Base-by-base conservation (phyloP, 352 stramenopile species). In the Globisporangium uncinulatum region DNA sequence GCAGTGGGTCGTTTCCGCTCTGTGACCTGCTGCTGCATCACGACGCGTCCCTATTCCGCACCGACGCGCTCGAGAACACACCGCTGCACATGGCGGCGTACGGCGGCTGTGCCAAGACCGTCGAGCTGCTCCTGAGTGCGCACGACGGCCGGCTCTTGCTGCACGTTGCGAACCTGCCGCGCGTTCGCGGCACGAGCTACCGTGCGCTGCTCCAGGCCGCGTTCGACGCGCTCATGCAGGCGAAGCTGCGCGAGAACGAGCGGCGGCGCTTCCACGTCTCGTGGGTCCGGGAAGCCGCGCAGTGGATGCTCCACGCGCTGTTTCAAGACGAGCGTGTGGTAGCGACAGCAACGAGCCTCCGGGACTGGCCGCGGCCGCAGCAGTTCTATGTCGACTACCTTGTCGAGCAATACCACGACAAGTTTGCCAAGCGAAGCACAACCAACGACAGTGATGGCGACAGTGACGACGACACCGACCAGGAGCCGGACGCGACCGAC, bases 41-140 rank as follows among this genome's bases (percentile, higher is more conserved):
- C 8, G 68, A 61, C 0, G 74, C 73, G 17, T 72, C 71, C 17
- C 73, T 89, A 15, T 74, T 85, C 32, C 60, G 61, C 6, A 24
- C 70, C 14, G 81, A 92, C 53, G 79, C 80, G 19, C 54, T 89
- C n/a, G 74, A 76, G 49, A 89, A 90, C 54, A 86, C 79, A 11
- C 60, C 73, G 8, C 50, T 92, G 45, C 82, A 92, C 45, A 78
- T 83, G 57, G 79, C 77, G n/a, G 82, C 82, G 1, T 75, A 75
- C 36, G 77, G 73, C 14, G 82, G 82, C 3, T 78, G 61, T 41
- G 69, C 65, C 1, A 62, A 63, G 10, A 71, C 77, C 34, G 64
- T 65, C 3, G 61, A 73, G 9, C 52, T 80, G 19, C n/a, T 90
- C 5, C 61, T 90, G 9, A 59, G 67, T 5, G 56, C 66, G 0